A percentile compares a stretch with the other conserved stretches of the same genome.
These are phyloP conservation scores for sweet orange (Citrus sinensis) DNA, from an alignment of 345 rosid genomes.

Conservation along the genomic window DVS_A1.0 CM039166.1:22489001-22489500, in stretches of 20 bases:
- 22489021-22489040: constrained; percentile 70
- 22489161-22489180: not conserved
- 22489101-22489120: constrained; percentile 74
- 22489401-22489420: constrained; percentile 83
- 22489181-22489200: not conserved
- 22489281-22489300: constrained; percentile 79
- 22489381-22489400: constrained; percentile 57
- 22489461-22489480: constrained; percentile 75
- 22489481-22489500: constrained; percentile 72
- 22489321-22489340: constrained; percentile 29
- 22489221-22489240: not conserved
- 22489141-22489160: not conserved
- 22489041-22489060: constrained; percentile 73
- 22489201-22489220: not conserved
- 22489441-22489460: constrained; percentile 67
- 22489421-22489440: constrained; percentile 78
- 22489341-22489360: constrained; percentile 13
- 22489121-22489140: constrained; percentile 57
- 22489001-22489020: constrained; percentile 67
- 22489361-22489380: constrained; percentile 26
- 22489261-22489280: constrained; percentile 89
- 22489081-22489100: constrained; percentile 73
- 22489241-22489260: constrained; percentile 53
- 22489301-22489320: constrained; percentile 63
- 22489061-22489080: constrained; percentile 80